Percentiles rank a stretch among this genome's conserved stretches.
Conservation (phyloP, 257 asterid genomes). For the Petrea volubilis region DNA sequence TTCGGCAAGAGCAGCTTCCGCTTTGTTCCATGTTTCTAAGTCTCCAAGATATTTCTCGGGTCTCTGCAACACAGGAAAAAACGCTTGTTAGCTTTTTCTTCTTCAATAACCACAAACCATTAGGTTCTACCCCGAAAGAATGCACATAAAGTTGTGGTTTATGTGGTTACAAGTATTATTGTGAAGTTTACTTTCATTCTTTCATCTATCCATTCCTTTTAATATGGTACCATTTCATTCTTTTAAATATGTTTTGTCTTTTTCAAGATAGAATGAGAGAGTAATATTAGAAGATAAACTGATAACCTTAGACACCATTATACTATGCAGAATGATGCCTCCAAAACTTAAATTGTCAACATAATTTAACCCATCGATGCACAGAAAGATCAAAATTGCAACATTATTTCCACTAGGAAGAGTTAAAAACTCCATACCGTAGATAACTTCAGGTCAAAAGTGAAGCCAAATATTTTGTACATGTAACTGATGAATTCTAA, state of each 20-base stretch:
- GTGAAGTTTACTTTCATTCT: not conserved
- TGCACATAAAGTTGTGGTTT: not conserved
- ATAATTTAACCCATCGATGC: not conserved
- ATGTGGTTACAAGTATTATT: not conserved
- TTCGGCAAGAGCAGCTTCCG: slow-evolving; percentile 88
- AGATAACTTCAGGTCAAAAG: slow-evolving; percentile 89
- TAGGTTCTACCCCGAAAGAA: slow-evolving; percentile 14
- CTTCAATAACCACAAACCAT: slow-evolving; percentile 15
- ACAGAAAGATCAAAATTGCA: not conserved
- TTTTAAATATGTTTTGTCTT: not conserved
- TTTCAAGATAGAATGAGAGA: not conserved
- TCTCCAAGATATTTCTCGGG: slow-evolving; percentile 96
- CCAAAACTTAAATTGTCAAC: not conserved
- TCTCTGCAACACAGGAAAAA: slow-evolving; percentile 55
- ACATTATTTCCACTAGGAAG: slow-evolving; percentile 12
- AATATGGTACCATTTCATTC: no score
- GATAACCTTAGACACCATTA: not conserved
- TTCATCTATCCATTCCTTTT: not conserved
- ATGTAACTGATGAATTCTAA: slow-evolving; percentile 76
- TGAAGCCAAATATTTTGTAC: slow-evolving; percentile 85
- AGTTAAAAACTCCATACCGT: slow-evolving; percentile 58
- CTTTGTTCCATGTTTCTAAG: slow-evolving; percentile 73
- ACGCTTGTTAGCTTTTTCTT: not conserved
- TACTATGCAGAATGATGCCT: not conserved
- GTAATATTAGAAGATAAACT: not conserved